phyloP scores from a whole-genome alignment of 176 grass and related monocot genomes.

The Rhipidocladum racemiflorum region DNA sequence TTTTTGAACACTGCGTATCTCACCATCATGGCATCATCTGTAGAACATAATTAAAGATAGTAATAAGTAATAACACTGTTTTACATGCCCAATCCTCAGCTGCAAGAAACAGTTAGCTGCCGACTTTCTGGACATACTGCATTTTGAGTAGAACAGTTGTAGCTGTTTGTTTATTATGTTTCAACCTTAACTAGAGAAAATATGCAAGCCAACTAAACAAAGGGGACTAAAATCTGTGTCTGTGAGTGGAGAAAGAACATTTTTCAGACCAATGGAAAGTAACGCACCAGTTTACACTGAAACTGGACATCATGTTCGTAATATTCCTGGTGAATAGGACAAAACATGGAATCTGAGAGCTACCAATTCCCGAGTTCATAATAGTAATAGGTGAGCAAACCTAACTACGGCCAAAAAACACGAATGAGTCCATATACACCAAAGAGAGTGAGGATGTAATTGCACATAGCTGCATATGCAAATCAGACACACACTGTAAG shows the following conservation, averaged over 20 bases:
- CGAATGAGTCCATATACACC: too few species aligned
- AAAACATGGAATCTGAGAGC: not conserved
- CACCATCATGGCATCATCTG: not conserved
- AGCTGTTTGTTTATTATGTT: not conserved
- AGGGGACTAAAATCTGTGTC: not conserved
- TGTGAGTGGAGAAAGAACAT: not conserved
- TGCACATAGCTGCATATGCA: not conserved
- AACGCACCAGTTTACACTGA: not conserved
- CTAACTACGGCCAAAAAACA: too few species aligned
- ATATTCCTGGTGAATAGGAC: not conserved
- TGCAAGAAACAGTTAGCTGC: constrained; percentile 62
- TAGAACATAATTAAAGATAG: not conserved
- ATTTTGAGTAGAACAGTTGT: not conserved
- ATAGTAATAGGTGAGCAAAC: too few species aligned
- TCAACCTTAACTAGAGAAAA: not conserved
- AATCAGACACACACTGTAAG: not conserved
- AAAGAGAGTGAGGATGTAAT: not conserved
- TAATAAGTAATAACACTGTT: not conserved
- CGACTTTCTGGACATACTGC: not conserved
- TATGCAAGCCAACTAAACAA: not conserved
- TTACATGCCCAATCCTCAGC: constrained; percentile 40
- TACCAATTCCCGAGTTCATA: not conserved
- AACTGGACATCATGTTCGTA: not conserved
- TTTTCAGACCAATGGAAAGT: not conserved
- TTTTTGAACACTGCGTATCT: not conserved